Evolutionary conservation across 768 basidiomycete genomes (phyloP).

Genomic region (Lenzites betulinus): DNA sequence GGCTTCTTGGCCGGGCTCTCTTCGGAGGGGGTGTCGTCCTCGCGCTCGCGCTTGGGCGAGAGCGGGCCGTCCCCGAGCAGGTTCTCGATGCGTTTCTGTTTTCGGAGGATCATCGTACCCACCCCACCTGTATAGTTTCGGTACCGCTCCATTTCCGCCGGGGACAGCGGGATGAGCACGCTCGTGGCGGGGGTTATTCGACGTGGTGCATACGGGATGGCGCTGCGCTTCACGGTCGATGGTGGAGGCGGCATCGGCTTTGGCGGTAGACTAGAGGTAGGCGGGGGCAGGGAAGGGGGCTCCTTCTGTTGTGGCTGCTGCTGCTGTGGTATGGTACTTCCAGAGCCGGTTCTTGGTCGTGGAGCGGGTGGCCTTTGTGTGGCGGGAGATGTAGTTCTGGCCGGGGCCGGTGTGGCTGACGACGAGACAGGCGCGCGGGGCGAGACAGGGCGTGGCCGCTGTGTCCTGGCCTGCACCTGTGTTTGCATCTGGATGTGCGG

Average conservation of each 20-base stretch:
- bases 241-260: constrained; percentile 22
- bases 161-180: constrained; percentile 66
- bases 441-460: constrained; percentile 5
- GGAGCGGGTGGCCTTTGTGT: constrained; percentile 3
- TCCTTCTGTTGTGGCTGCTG: constrained; percentile 1
- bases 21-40: constrained; percentile 26
- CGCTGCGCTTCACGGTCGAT: constrained; percentile 22
- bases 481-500: constrained; percentile 8
- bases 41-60: constrained; percentile 53
- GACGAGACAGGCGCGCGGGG: constrained; percentile 5
- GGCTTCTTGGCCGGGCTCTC: constrained; percentile 40
- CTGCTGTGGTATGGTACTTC: neutral
- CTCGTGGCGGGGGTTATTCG: constrained; percentile 62
- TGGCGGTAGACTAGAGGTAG: constrained; percentile 22
- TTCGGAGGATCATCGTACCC: constrained; percentile 51
- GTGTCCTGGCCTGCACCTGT: neutral
- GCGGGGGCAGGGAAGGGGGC: constrained; percentile 16
- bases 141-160: constrained; percentile 60
- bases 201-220: constrained; percentile 65
- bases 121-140: constrained; percentile 53
- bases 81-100: constrained; percentile 22
- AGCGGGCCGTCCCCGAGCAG: constrained; percentile 16
- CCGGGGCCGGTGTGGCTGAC: constrained; percentile 13
- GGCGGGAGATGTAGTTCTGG: constrained; percentile 14
- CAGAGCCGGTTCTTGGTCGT: constrained; percentile 1